Evolutionary conservation across 1,139 yeast genomes (phyloP).

Genomic region (Suhomyces terraborum): DNA sequence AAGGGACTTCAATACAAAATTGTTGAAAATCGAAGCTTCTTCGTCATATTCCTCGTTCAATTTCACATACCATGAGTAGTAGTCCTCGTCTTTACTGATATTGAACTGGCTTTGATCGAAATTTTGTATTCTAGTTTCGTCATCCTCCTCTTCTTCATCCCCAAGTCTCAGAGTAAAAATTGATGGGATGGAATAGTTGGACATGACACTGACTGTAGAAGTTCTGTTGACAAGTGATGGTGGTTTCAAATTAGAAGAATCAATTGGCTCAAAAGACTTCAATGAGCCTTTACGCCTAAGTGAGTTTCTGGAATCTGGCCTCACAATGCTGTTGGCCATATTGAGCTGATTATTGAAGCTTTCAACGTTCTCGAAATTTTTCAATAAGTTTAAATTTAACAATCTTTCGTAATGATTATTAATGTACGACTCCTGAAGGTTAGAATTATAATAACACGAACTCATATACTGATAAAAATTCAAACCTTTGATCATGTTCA

Average conservation of each 20-base stretch:
- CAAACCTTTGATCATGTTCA: conserved; percentile 39
- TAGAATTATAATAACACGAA: conserved; percentile 43
- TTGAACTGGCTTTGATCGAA: conserved; percentile 7
- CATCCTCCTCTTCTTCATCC: conserved; percentile 21
- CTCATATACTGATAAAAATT: conserved; percentile 43
- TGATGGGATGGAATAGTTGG: conserved; percentile 19
- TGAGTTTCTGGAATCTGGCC: conserved; percentile 35
- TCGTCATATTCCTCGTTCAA: conserved; percentile 20
- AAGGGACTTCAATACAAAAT: conserved; percentile 22
- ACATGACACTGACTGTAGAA: conserved; percentile 18
- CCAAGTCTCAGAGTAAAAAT: conserved; percentile 15
- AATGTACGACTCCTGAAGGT: conserved; percentile 30
- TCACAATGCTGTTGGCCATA: conserved; percentile 33
- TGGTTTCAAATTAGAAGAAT: background rate
- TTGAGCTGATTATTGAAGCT: conserved; percentile 32
- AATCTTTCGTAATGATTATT: conserved; percentile 45
- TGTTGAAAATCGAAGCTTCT: conserved; percentile 19
- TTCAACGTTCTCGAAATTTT: conserved; percentile 42
- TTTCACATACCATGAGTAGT: conserved; percentile 23
- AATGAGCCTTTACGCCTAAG: conserved; percentile 39
- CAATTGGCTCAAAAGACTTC: conserved; percentile 20
- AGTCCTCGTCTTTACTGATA: conserved; percentile 19
- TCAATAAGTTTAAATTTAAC: conserved; percentile 41
- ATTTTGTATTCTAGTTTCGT: conserved; percentile 11
- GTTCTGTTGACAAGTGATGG: conserved; percentile 16